phyloP scores from a whole-genome alignment of 1,284 basidiomycete genomes.

The Testicularia cyperi region DNA sequence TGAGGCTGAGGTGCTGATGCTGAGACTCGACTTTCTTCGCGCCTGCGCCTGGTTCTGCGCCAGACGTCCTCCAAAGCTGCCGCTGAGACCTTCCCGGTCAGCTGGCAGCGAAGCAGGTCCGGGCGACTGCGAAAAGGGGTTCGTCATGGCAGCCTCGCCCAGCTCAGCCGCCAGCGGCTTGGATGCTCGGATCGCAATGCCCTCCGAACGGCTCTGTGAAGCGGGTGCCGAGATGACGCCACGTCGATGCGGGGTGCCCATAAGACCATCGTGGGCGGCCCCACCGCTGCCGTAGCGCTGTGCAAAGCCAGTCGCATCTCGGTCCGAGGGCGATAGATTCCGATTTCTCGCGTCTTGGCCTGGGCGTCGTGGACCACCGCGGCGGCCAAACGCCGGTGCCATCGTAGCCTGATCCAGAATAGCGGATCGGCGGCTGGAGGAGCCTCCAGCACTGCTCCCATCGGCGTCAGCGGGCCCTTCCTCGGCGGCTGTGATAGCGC shows the following conservation, averaged over 20 bases:
- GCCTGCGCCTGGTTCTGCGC: too few species aligned
- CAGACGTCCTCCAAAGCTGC: slow-evolving; percentile 12
- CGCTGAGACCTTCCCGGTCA: slow-evolving; percentile 11
- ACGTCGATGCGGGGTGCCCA: too few species aligned
- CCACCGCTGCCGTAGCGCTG: slow-evolving; percentile 8
- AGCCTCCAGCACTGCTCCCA: slow-evolving; percentile 5
- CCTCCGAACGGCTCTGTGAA: slow-evolving; percentile 27
- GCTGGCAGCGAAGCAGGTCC: slow-evolving; percentile 28
- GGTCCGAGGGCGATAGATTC: slow-evolving; percentile 11
- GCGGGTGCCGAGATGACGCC: slow-evolving; percentile 26
- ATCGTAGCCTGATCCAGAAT: slow-evolving; percentile 33
- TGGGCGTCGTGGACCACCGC: too few species aligned
- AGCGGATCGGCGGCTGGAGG: slow-evolving; percentile 25
- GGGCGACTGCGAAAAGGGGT: slow-evolving; percentile 41
- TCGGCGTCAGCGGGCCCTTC: not conserved
- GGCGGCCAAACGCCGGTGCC: slow-evolving; percentile 30
- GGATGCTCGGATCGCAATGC: slow-evolving; percentile 16
- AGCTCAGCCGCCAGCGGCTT: slow-evolving; percentile 13
- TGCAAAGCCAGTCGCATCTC: not conserved
- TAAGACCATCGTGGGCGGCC: slow-evolving; percentile 4
- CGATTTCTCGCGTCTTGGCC: too few species aligned
- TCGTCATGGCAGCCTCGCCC: slow-evolving; percentile 21
- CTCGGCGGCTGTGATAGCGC: not conserved
- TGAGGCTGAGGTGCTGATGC: slow-evolving; percentile 19
- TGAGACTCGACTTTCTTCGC: slow-evolving; percentile 24